Evolutionary conservation across 1,139 yeast species (phyloP), one percentile per base, ranked within the genome.

Genomic region (Yamadazyma spencermartinsiae): DNA sequence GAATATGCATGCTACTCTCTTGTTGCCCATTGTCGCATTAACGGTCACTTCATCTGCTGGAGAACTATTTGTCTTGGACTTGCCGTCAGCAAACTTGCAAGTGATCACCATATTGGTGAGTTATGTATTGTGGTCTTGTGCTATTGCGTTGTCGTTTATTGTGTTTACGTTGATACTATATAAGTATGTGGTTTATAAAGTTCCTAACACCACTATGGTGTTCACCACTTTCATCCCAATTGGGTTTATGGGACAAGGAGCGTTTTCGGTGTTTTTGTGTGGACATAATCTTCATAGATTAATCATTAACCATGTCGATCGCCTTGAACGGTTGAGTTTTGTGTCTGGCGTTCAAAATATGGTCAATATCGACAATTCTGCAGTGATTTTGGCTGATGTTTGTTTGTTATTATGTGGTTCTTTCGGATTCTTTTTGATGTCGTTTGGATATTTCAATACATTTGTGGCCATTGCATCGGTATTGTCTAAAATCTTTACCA

Each of bases 1-100:
- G 15, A 56, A 60, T 34, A 43, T 72, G 34, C 63, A 66, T 43
- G 72, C 82, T 18, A 69, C 78, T 4, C 63, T 73, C 17, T 57
- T 88, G 27, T 65, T 88, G 36, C 92, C 95, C 0, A 71, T 86
- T 10, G 94, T 88, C 16, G 75, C 96, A 0, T 60, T 86, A 29
- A 86, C 88, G 1, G 96, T 88, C 42, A 76, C 79, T 3, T 70
- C 89, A 0, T 76, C 94, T 1, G 68, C 79, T 10, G 92, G 94
- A 1, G 79, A 79, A 3, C 41, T 76, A 1, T 66, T 87, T 26
- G 70, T 64, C 25, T 56, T 59, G 12, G 63, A 57, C 35, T 65
- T 79, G 31, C 82, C 79, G 1, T 40, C 51, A 1, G 41, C 47
- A 6, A 58, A 58, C 39, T 66, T 74, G 45, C 68, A 76, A 47